Conservation (phyloP, 2,329 filamentous ascomycete species). For the Zasmidium citrigriseum region DNA sequence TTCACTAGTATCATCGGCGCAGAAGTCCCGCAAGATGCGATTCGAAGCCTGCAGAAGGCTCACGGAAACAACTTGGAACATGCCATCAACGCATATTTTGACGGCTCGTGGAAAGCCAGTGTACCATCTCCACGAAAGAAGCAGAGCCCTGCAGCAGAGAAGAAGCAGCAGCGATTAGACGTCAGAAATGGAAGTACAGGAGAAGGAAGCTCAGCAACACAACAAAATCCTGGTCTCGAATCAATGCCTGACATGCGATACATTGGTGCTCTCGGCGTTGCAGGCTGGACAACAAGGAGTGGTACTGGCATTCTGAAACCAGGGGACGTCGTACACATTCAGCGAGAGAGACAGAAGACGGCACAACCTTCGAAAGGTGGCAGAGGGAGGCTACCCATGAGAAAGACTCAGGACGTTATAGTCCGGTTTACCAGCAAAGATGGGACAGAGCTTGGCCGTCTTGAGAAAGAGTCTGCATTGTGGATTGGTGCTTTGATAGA, state of each 20-base stretch:
- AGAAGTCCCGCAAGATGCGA: slow-evolving; percentile 44
- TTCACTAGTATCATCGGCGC: slow-evolving; percentile 62
- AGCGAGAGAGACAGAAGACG: slow-evolving; percentile 75
- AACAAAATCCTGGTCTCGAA: slow-evolving; percentile 22
- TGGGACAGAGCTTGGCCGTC: slow-evolving; percentile 80
- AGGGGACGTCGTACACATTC: slow-evolving; percentile 81
- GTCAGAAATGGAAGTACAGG: slow-evolving; percentile 10
- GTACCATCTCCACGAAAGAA: slow-evolving; percentile 22
- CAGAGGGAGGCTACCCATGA: slow-evolving; percentile 51
- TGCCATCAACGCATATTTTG: slow-evolving; percentile 66
- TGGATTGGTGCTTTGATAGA: slow-evolving; percentile 95
- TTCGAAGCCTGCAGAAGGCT: slow-evolving; percentile 51
- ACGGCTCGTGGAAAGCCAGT: slow-evolving; percentile 60
- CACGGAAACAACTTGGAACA: slow-evolving; percentile 58
- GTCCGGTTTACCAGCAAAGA: slow-evolving; percentile 83
- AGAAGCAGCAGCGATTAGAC: slow-evolving; percentile 14
- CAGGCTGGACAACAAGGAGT: slow-evolving; percentile 88
- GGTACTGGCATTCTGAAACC: slow-evolving; percentile 74
- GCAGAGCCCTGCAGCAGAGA: slow-evolving; percentile 9
- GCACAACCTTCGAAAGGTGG: slow-evolving; percentile 45
- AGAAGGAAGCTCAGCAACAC: slow-evolving; percentile 7
- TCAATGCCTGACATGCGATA: slow-evolving; percentile 67
- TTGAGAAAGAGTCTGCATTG: slow-evolving; percentile 81
- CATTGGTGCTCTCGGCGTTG: slow-evolving; percentile 87
- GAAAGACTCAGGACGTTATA: slow-evolving; percentile 77